Percentiles rank a stretch among this genome's conserved stretches.
Evolutionary conservation across 2,329 filamentous ascomycete genomes (phyloP).

Genomic region (Scedosporium aurantiacum): DNA sequence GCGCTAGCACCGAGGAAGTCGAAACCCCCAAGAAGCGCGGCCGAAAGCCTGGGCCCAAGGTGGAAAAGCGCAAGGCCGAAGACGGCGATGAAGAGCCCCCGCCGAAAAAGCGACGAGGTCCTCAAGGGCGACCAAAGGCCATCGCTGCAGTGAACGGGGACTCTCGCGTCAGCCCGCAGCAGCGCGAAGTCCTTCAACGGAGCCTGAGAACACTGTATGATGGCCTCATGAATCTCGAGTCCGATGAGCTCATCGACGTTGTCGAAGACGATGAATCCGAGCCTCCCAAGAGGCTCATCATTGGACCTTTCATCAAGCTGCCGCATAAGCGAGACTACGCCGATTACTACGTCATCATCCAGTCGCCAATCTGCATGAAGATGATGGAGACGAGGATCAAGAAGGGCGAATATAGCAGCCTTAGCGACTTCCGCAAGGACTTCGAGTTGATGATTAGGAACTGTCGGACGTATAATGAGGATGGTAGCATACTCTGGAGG

Average conservation of each 20-base stretch:
- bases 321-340: conserved; percentile 83
- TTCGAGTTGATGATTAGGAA: conserved; percentile 79
- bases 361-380: conserved; percentile 90
- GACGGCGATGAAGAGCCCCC: conserved; percentile 68
- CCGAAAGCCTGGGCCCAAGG: conserved; percentile 63
- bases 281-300: conserved; percentile 63
- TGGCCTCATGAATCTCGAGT: conserved; percentile 71
- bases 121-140: conserved; percentile 59
- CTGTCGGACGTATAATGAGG: conserved; percentile 93
- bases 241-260: conserved; percentile 53
- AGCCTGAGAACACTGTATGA: conserved; percentile 71
- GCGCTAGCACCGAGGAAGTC: conserved; percentile 73
- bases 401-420: conserved; percentile 77
- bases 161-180: conserved; percentile 42
- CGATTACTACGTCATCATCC: conserved; percentile 91
- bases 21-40: conserved; percentile 73
- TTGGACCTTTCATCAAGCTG: conserved; percentile 86
- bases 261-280: conserved; percentile 42
- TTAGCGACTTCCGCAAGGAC: conserved; percentile 73
- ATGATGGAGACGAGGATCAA: conserved; percentile 92
- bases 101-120: conserved; percentile 66
- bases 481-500: conserved; percentile 80
- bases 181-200: conserved; percentile 68
- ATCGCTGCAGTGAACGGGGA: conserved; percentile 22
- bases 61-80: conserved; percentile 81